A percentile compares a stretch with the other conserved stretches of the same genome.
These are phyloP conservation scores for Solanum ahanhuiri DNA, from an alignment of 257 asterid genomes.

Conservation along the genomic window DNA sequence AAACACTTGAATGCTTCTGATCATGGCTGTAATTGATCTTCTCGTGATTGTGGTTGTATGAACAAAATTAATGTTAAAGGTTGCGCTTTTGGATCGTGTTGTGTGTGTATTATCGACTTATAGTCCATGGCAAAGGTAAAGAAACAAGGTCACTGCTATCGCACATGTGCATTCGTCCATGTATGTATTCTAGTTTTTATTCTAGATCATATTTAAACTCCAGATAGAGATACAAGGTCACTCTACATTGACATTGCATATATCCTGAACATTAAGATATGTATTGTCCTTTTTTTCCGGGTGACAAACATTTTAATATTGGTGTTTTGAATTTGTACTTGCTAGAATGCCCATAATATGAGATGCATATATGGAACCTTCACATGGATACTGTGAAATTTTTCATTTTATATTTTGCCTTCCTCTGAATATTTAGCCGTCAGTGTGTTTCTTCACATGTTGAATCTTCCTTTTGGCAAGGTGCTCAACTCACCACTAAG, in stretches of 20 bases:
- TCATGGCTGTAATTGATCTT: not conserved
- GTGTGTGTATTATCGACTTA: not conserved
- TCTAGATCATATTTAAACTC: not conserved
- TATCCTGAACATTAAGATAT: too few relatives aligned
- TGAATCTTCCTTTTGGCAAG: conserved; percentile 28
- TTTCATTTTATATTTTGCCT: not conserved
- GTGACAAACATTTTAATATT: not conserved
- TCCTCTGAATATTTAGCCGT: not conserved
- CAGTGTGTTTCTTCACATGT: conserved; percentile 38
- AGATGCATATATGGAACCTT: not conserved
- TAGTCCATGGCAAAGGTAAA: too few relatives aligned
- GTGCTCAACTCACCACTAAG: conserved; percentile 19
- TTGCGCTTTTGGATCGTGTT: not conserved
- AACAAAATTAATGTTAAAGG: not conserved
- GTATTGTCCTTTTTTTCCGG: not conserved
- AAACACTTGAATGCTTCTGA: not conserved
- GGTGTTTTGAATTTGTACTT: not conserved
- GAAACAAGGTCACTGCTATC: too few relatives aligned
- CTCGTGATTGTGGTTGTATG: not conserved
- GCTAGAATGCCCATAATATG: not conserved
- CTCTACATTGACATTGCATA: not conserved
- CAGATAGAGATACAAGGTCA: not conserved
- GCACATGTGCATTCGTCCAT: too few relatives aligned
- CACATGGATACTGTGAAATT: not conserved
- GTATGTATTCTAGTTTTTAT: not conserved